Conservation (phyloP, 2,329 filamentous ascomycete genomes). For the Pseudocercospora fuligena region DNA sequence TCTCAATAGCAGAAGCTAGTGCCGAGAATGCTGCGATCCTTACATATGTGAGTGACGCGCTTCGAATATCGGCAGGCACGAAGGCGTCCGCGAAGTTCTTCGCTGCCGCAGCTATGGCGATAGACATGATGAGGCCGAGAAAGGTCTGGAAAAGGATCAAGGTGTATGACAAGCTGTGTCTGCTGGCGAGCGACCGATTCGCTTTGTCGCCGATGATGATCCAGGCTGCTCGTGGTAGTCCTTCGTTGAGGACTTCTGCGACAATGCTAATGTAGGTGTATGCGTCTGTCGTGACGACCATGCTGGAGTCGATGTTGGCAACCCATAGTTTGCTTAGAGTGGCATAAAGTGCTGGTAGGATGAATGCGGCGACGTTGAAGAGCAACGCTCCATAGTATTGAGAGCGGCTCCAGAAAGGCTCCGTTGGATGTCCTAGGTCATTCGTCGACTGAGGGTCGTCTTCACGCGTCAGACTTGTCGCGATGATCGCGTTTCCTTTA, state of each 20-base stretch:
- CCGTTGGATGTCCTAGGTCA: not conserved
- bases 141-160: conserved; percentile 59
- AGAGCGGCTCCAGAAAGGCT: conserved; percentile 23
- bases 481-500: not conserved
- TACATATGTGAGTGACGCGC: conserved; percentile 65
- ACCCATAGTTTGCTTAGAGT: conserved; percentile 75
- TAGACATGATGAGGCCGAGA: conserved; percentile 64
- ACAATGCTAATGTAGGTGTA: conserved; percentile 73
- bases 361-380: conserved; percentile 67
- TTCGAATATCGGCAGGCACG: conserved; percentile 64
- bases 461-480: not conserved
- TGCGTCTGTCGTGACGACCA: conserved; percentile 67
- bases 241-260: conserved; percentile 73
- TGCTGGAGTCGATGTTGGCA: conserved; percentile 66
- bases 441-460: not conserved
- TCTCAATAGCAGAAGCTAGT: conserved; percentile 66
- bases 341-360: conserved; percentile 68
- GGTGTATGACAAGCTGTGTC: conserved; percentile 66
- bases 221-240: conserved; percentile 70
- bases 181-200: conserved; percentile 55
- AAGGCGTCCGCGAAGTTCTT: conserved; percentile 63
- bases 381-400: conserved; percentile 61
- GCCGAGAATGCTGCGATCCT: conserved; percentile 67
- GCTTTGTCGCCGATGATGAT: conserved; percentile 69
- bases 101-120: conserved; percentile 62